phyloP scores from a whole-genome alignment of 441 rosid genomes.

The Omphalea diandra region DNA sequence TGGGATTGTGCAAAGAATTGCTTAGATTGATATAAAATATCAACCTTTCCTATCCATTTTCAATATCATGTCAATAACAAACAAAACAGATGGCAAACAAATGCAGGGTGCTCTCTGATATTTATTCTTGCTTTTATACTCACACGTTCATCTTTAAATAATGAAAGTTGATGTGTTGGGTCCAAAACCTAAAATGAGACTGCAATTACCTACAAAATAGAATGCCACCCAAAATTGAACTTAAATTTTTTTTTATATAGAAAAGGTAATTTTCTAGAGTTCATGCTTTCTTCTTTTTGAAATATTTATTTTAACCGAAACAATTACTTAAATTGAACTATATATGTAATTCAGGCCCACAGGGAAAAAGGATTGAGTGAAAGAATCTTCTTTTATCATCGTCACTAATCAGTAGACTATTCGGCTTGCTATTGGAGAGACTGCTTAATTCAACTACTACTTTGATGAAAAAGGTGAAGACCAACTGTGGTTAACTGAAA shows the following conservation, averaged over 20 bases:
- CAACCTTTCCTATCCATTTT: background rate
- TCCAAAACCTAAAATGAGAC: slow-evolving; percentile 10
- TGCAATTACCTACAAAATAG: background rate
- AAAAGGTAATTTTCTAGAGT: background rate
- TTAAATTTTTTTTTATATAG: background rate
- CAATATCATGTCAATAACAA: background rate
- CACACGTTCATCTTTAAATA: background rate
- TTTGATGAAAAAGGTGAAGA: slow-evolving; percentile 10
- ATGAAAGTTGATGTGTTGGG: background rate
- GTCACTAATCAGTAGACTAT: background rate
- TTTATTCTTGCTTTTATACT: background rate
- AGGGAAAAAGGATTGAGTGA: background rate
- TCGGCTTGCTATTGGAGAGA: background rate
- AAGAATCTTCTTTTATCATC: background rate
- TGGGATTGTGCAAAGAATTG: too few relatives aligned
- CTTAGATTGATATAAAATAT: too few relatives aligned
- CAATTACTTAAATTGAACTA: too few relatives aligned
- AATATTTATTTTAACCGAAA: background rate
- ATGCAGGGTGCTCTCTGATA: slow-evolving; percentile 3
- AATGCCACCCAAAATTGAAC: background rate
- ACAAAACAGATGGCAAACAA: background rate
- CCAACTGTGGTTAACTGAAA: slow-evolving; percentile 9
- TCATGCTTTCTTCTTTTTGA: background rate
- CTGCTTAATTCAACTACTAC: background rate
- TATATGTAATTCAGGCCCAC: slow-evolving; percentile 2